Conservation (phyloP, 352 stramenopile genomes). For the Phytopythium montanum region DNA sequence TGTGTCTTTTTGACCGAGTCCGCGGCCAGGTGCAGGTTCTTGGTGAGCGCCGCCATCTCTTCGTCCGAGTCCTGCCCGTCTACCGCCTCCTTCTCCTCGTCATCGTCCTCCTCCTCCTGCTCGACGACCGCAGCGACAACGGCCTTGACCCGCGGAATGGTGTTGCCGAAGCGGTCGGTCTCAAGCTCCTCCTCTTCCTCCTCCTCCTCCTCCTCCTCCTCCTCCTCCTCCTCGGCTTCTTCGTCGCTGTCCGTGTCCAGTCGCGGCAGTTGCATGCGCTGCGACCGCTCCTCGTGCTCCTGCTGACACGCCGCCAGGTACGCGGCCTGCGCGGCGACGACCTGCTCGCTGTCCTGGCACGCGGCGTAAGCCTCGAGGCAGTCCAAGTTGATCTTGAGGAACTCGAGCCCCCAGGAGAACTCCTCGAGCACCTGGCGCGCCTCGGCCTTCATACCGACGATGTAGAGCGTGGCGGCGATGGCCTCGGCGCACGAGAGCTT, state of each 20-base stretch:
- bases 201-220: conserved; percentile 16
- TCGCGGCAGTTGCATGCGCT: conserved; percentile 55
- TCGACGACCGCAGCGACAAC: conserved; percentile 11
- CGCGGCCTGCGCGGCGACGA: conserved; percentile 74
- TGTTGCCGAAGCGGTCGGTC: conserved; percentile 34
- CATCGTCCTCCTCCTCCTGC: conserved; percentile 23
- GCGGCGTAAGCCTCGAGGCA: conserved; percentile 82
- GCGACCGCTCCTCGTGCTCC: conserved; percentile 48
- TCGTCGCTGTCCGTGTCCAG: conserved; percentile 57
- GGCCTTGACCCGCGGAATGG: conserved; percentile 7
- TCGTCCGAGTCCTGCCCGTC: conserved; percentile 38
- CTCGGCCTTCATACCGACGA: conserved; percentile 92
- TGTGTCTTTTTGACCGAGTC: conserved; percentile 63
- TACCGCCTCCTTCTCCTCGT: conserved; percentile 20
- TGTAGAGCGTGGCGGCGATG: conserved; percentile 96
- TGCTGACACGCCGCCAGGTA: conserved; percentile 65
- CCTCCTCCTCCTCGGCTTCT: conserved; percentile 34
- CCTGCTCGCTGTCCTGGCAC: conserved; percentile 64
- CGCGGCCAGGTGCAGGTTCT: conserved; percentile 51
- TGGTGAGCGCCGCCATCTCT: conserved; percentile 49
- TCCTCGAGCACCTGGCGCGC: conserved; percentile 90
- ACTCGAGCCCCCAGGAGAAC: conserved; percentile 93
- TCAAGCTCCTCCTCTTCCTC: conserved; percentile 30
- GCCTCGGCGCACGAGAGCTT: conserved; percentile 97
- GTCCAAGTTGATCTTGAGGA: conserved; percentile 94